Conservation (phyloP, 257 asterid genomes). For the Capsicum chinense region DNA sequence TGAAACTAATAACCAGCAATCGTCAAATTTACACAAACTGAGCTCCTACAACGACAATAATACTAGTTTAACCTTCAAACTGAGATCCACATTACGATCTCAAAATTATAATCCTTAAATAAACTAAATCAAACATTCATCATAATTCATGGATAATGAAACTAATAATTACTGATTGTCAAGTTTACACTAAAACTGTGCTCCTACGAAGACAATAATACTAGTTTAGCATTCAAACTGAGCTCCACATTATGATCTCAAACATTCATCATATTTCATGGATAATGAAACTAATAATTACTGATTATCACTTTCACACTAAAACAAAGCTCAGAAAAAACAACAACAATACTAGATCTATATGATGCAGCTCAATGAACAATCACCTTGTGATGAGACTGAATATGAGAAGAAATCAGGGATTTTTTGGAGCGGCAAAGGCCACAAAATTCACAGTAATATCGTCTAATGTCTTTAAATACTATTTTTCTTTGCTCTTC, state of each 20-base stretch:
- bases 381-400: constrained; percentile 59
- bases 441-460: constrained; percentile 83
- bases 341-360: not conserved
- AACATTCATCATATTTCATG: not conserved
- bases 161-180: not conserved
- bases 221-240: not conserved
- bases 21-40: not conserved
- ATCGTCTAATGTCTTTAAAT: constrained; percentile 73
- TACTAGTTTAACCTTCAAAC: not conserved
- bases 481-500: constrained; percentile 44
- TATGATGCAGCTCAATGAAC: not conserved
- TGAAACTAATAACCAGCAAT: no score
- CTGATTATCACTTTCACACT: not conserved
- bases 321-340: not conserved
- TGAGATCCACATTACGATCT: not conserved
- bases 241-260: no score
- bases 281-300: not conserved
- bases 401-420: constrained; percentile 69
- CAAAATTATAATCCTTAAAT: not conserved
- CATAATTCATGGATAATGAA: not conserved
- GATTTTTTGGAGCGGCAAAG: constrained; percentile 85
- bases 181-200: not conserved
- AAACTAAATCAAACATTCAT: no score
- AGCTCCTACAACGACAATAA: not conserved
- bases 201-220: not conserved